phyloP scores from a whole-genome alignment of 1,284 basidiomycete genomes.

The Phlebopus sp. region DNA sequence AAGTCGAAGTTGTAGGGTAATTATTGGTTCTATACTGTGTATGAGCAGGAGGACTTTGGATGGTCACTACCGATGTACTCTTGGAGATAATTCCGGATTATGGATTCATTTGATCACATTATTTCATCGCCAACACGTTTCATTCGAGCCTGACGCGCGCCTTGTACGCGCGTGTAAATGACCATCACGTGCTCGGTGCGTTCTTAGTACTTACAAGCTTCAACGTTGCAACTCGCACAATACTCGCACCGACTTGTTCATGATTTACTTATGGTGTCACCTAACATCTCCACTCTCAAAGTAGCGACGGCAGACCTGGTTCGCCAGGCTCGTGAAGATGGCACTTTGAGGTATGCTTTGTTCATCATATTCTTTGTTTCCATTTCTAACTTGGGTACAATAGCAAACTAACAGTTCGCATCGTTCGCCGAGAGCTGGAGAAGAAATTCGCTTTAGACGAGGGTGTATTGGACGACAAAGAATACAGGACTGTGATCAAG shows the following conservation, averaged over 20 bases:
- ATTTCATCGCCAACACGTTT: too few species aligned
- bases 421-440: conserved; percentile 47
- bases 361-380: neutral
- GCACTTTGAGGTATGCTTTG: conserved; percentile 28
- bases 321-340: conserved; percentile 11
- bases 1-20: conserved; percentile 40
- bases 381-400: conserved; percentile 1
- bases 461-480: conserved; percentile 39
- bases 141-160: too few species aligned
- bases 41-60: too few species aligned
- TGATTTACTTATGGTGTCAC: conserved; percentile 5
- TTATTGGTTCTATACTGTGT: neutral
- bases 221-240: too few species aligned
- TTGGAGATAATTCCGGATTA: too few species aligned
- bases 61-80: too few species aligned
- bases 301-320: conserved; percentile 26
- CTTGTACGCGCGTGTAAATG: too few species aligned
- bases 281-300: conserved; percentile 19
- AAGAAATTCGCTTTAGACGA: conserved; percentile 37
- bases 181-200: too few species aligned
- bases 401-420: conserved; percentile 48
- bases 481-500: conserved; percentile 46
- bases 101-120: too few species aligned
- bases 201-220: too few species aligned
- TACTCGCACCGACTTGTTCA: too few species aligned